Base-by-base conservation (phyloP, 202 grass and related monocot species). In the Setaria viridis region DNA sequence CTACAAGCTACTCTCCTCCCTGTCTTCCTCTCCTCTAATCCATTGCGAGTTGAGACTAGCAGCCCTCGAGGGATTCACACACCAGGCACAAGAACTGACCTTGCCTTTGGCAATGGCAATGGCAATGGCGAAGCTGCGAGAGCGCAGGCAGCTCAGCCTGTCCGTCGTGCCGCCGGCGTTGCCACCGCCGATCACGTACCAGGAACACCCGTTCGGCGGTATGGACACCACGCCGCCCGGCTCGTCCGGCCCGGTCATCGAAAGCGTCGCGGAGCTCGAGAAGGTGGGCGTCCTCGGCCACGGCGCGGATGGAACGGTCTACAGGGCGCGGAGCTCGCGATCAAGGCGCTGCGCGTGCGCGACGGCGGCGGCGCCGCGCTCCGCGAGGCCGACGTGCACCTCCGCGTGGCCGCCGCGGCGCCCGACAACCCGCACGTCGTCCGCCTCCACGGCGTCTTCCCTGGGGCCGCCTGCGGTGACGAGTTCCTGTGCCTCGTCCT, bases 301-400 rank as follows among this genome's bases (percentile, higher is more conserved):
- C 48, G 84, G 84, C 67, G 51, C 72, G 3, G 67, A 50, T 29
- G 84, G 84, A 21, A 90, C 84, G 11, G 88, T 90, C 19, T 86
- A 90, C 79, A 82, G 50, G 79, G 84, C 63, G 53, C 20, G 20
- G 43, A 84, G 66, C 69, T 88, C 67, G 87, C 76, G 17, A 48
- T 80, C 75, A 88, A 88, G 75, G 67, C 63, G 73, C 67, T 88
- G 55, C 75, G 78, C 67, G 33, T 88, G 55, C 75, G 72, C 47
- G 54, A 6, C 74, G 74, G 11, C 65, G 86, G 14, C 55, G 64
- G 34, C 60, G 70, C 25, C 42, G 42, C 68, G 50, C 41, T 75
- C 16, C 77, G 29, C 11, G 88, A 90, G 74, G 84, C 72, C 29
- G 67, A 74, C 30, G 66, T 78, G 72, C 66, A 86, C 51, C 64